Evolutionary conservation across 257 asterid species (phyloP).

Genomic region (Avicennia marina): DNA sequence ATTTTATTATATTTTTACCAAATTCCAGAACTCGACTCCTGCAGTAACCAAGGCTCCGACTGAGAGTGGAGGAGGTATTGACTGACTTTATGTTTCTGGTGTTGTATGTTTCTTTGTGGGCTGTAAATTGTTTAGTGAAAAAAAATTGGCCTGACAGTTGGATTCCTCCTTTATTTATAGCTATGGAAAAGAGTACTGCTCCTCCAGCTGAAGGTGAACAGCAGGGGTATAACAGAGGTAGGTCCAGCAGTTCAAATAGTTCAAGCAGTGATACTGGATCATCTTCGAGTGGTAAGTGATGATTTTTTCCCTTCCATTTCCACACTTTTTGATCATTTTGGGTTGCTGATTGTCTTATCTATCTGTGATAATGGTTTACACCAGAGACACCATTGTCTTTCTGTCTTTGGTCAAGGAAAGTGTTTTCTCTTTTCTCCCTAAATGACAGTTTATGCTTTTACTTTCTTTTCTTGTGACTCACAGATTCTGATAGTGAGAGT

Average conservation of each 20-base stretch:
- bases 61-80: slow-evolving; percentile 41
- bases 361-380: background rate
- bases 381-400: background rate
- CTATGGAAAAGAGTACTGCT: background rate
- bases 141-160: background rate
- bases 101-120: background rate
- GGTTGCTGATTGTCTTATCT: background rate
- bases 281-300: slow-evolving; percentile 3
- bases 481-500: slow-evolving; percentile 62
- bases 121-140: background rate
- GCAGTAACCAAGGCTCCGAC: slow-evolving; percentile 28
- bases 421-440: background rate
- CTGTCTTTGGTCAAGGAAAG: background rate
- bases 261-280: slow-evolving; percentile 10
- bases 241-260: slow-evolving; percentile 2
- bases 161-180: background rate
- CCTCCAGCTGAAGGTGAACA: background rate
- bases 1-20: background rate
- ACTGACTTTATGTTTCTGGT: background rate
- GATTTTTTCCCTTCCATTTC: background rate
- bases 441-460: background rate
- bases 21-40: slow-evolving; percentile 44
- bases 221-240: background rate
- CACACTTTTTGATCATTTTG: background rate
- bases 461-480: background rate